Evolutionary conservation across 495 filamentous ascomycete species (phyloP).

Genomic region (Halenospora varia): DNA sequence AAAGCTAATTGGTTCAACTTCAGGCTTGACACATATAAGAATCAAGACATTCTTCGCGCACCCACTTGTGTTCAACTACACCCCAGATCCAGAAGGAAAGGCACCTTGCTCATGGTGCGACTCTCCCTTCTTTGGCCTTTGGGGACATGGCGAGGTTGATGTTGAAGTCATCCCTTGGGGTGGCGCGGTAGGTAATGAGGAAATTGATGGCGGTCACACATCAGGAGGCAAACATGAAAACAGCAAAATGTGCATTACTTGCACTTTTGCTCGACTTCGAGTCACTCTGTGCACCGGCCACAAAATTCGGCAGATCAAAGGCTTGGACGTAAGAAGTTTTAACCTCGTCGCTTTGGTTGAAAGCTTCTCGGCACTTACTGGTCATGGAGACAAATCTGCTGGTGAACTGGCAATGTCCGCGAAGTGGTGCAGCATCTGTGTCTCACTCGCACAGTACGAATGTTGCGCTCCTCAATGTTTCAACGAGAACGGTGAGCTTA

Average conservation of each 20-base stretch:
- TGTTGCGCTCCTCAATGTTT: conserved; percentile 4
- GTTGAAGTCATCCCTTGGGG: neutral
- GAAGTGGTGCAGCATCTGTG: conserved; percentile 19
- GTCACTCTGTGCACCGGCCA: neutral
- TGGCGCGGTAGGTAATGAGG: conserved; percentile 7
- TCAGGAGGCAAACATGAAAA: neutral
- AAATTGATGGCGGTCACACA: conserved; percentile 7
- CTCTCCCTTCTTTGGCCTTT: conserved; percentile 15
- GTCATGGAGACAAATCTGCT: neutral
- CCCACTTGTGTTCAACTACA: conserved; percentile 20
- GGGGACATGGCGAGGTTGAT: neutral
- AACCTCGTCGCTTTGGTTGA: neutral
- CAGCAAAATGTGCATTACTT: conserved; percentile 9
- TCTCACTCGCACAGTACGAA: neutral
- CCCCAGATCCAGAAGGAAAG: neutral
- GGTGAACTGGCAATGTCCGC: neutral
- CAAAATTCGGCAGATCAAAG: neutral
- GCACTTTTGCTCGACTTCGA: conserved; percentile 1
- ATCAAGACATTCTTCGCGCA: conserved; percentile 16
- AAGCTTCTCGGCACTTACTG: neutral
- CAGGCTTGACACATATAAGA: neutral
- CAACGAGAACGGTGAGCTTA: neutral
- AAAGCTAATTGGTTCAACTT: neutral
- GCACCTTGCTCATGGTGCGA: conserved; percentile 14
- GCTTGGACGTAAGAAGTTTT: neutral